Evolutionary conservation across 2,329 filamentous ascomycete species (phyloP).

Genomic region (Ceratocystis destructans): DNA sequence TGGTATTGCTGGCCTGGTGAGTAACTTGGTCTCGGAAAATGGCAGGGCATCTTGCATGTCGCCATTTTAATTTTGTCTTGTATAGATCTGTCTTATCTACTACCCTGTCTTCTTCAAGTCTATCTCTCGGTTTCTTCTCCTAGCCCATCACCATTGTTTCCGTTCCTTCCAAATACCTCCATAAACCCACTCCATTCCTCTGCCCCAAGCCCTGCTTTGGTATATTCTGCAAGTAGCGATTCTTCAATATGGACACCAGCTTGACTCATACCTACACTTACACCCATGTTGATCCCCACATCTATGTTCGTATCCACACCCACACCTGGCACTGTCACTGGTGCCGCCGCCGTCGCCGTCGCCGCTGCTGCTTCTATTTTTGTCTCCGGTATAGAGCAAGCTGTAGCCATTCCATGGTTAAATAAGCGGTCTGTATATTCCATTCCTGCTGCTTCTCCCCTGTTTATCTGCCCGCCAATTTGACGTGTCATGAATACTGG

Average conservation of each 20-base stretch:
- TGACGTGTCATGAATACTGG: not conserved
- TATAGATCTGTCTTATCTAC: not conserved
- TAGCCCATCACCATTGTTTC: not conserved
- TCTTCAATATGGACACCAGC: not conserved
- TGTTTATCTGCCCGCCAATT: not conserved
- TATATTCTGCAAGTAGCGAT: not conserved
- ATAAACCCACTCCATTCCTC: not conserved
- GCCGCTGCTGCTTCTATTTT: not conserved
- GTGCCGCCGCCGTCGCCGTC: not conserved
- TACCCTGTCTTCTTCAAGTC: not conserved
- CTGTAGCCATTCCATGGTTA: constrained; percentile 45
- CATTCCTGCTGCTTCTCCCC: not conserved
- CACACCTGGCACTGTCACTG: not conserved
- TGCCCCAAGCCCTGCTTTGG: not conserved
- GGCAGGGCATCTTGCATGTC: too few species aligned
- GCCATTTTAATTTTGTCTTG: not conserved
- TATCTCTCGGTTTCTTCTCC: not conserved
- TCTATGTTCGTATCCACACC: not conserved
- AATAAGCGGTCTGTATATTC: constrained; percentile 39
- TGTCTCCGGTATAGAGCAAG: constrained; percentile 26
- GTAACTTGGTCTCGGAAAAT: too few species aligned
- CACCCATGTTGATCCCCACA: not conserved
- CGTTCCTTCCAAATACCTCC: not conserved
- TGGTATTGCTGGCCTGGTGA: too few species aligned
- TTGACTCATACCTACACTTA: not conserved